These are phyloP conservation scores for Lactifluus hygrophoroides DNA, from an alignment of 768 basidiomycete species.

Conservation along the genomic window DNA sequence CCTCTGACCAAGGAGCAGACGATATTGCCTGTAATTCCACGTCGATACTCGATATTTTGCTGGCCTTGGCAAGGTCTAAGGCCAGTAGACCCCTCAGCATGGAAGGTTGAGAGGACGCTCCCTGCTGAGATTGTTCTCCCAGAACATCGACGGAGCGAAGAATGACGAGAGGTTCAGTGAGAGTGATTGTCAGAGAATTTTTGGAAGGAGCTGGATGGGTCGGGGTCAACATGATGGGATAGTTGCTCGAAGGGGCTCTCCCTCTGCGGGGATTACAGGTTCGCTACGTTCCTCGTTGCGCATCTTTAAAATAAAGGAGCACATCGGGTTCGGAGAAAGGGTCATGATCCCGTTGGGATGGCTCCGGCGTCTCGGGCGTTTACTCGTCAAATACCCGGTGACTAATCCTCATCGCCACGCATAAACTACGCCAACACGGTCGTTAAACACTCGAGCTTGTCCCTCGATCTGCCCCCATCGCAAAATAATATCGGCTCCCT, in stretches of 20 bases:
- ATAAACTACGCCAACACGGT: not conserved
- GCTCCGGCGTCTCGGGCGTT: not conserved
- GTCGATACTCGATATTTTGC: constrained; percentile 77
- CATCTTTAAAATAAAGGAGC: too few species aligned
- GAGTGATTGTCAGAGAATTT: constrained; percentile 34
- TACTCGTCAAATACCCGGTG: too few species aligned
- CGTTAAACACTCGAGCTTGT: constrained; percentile 2
- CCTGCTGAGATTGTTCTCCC: constrained; percentile 23
- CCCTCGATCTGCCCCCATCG: constrained; percentile 6
- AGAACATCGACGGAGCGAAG: constrained; percentile 34
- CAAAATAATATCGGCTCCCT: not conserved
- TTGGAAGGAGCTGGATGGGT: constrained; percentile 29
- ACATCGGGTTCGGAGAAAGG: too few species aligned
- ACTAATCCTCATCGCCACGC: not conserved
- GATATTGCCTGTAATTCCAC: constrained; percentile 68
- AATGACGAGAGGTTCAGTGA: constrained; percentile 51
- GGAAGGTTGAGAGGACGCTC: constrained; percentile 37
- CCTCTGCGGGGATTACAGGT: not conserved
- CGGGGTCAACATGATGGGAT: not conserved
- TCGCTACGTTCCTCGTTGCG: too few species aligned
- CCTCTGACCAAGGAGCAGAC: constrained; percentile 77
- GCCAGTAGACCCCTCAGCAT: constrained; percentile 59
- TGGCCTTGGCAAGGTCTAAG: constrained; percentile 63
- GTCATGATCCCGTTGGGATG: too few species aligned
- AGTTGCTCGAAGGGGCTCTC: not conserved